Conservation (phyloP, 2,329 filamentous ascomycete species). For the Hypoxylon sp. region DNA sequence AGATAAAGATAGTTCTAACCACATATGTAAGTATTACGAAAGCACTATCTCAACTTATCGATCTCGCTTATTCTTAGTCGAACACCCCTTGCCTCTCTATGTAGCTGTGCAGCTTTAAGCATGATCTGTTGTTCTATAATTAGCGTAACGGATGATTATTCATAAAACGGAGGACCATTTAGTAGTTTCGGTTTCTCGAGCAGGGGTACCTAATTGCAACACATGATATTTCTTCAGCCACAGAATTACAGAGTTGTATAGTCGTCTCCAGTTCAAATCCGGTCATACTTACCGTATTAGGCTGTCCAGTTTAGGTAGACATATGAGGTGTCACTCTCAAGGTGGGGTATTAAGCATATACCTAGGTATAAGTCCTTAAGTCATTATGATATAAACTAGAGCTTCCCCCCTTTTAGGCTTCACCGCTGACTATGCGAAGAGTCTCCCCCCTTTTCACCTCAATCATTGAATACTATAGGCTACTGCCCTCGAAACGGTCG, state of each 20-base stretch:
- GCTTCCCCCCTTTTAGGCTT: conserved; percentile 10
- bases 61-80: conserved; percentile 5
- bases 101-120: conserved; percentile 19
- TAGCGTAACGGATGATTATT: conserved; percentile 31
- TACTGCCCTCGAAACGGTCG: not conserved
- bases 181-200: conserved; percentile 18
- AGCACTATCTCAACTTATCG: conserved; percentile 14
- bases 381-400: conserved; percentile 23
- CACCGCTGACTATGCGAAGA: conserved; percentile 8
- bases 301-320: conserved; percentile 9
- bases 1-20: conserved; percentile 9
- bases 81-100: conserved; percentile 8
- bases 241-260: conserved; percentile 1
- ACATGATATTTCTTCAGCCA: conserved; percentile 3
- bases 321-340: conserved; percentile 19
- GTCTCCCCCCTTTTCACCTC: not conserved
- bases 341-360: conserved; percentile 17
- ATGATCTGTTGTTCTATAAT: conserved; percentile 34
- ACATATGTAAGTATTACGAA: conserved; percentile 1
- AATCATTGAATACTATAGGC: conserved; percentile 8
- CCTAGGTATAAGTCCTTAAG: conserved; percentile 11
- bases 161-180: conserved; percentile 19
- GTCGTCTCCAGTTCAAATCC: conserved; percentile 10
- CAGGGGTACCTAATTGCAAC: conserved; percentile 20
- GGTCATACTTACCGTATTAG: conserved; percentile 22